Base-by-base conservation (phyloP, 73 alveolate genomes). In the Diophrys appendiculata region DNA sequence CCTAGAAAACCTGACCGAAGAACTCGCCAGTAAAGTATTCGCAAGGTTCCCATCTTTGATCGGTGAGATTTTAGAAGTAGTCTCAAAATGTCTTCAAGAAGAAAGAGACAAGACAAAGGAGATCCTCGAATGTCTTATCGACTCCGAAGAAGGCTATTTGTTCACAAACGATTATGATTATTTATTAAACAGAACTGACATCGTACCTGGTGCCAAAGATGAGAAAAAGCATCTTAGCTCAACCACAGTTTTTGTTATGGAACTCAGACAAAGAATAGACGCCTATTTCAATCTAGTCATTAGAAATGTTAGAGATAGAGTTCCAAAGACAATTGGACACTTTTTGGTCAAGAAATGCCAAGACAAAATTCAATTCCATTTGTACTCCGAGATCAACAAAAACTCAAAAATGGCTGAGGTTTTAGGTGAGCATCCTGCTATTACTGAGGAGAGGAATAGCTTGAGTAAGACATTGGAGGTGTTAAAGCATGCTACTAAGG, bases 291-390 rank as follows among this genome's bases (percentile, higher is more conserved):
- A 90, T 75, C 76, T 95, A 26, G 97, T 96, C 35, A 88, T 96
- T 53, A 89, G 99, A 73, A 91, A 88, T 71, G 80, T 96, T 54
- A 90, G 99, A 83, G 99, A 96, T 79, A 81, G 97, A 25, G 87
- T 96, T n/a, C 99, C 99, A 25, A 96, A 96, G 86, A 84, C 94
- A 24, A 95, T 96, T 67, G 99, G 99, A 28, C 93, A 80, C 90
- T 93, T 88, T 88, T 85, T 96, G 67, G 99, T 96, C 29, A 95
- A 96, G 85, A 91, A 86, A 26, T 80, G 88, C 54, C 88, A 91
- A 79, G 95, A 81, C 22, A 79, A 83, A 60, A 78, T 78, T 71
- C 86, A 34, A 23, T 76, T 33, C 64, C 28, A 60, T 26, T 33
- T 65, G 65, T 71, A 78, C 43, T 67, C 74, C 43, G 88, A 60